Percentiles rank a stretch among this genome's conserved stretches.
These are phyloP conservation scores for Vaccinium corymbosum DNA, from an alignment of 148 eudicot species.

Conservation along the genomic window DNA sequence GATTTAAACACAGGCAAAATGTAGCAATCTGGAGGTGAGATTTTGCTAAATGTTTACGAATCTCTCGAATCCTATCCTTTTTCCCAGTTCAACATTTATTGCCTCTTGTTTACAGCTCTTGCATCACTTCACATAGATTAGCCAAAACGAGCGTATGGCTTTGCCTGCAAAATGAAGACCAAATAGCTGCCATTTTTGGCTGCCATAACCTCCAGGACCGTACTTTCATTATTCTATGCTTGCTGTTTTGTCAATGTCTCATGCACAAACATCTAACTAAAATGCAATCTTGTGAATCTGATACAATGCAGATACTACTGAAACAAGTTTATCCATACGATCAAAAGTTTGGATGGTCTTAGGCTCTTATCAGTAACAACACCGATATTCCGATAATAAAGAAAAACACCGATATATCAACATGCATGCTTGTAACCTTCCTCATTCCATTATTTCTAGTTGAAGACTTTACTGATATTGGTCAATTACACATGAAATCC, in stretches of 20 bases:
- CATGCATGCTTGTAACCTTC: neutral
- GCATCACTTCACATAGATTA: neutral
- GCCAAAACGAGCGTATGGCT: neutral
- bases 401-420: neutral
- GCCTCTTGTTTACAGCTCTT: neutral
- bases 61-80: neutral
- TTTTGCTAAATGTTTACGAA: neutral
- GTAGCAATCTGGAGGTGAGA: constrained; percentile 1
- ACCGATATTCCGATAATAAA: no score
- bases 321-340: neutral
- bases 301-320: neutral
- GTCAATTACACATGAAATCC: neutral
- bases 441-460: neutral
- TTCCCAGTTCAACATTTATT: neutral
- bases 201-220: neutral
- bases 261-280: neutral
- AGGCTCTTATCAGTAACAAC: neutral
- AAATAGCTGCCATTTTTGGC: neutral
- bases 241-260: neutral
- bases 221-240: neutral
- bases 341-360: neutral
- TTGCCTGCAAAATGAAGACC: neutral
- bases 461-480: neutral
- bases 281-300: neutral
- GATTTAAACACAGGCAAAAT: neutral